Conservation (phyloP, 2,329 filamentous ascomycete genomes). For the Apiospora kogelbergensis region DNA sequence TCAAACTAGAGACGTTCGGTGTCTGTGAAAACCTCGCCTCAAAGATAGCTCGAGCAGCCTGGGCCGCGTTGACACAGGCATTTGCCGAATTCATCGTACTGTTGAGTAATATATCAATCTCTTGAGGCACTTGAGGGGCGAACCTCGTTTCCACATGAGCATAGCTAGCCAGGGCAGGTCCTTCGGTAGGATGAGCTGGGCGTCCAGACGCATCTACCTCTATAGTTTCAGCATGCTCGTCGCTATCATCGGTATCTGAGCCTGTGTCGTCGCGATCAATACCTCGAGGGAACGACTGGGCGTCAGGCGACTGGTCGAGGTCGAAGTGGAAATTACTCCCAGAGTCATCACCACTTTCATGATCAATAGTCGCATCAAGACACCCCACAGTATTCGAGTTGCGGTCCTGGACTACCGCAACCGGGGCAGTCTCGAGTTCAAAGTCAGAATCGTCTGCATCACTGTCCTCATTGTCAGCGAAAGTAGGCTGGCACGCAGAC, state of each 20-base stretch:
- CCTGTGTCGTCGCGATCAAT: background rate
- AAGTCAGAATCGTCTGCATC: background rate
- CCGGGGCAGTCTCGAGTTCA: background rate
- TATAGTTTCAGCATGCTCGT: background rate
- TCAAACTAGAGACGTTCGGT: background rate
- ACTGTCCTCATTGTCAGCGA: background rate
- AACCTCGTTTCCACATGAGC: background rate
- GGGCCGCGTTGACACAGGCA: background rate
- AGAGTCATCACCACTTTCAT: background rate
- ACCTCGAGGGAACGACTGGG: background rate
- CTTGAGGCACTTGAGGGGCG: background rate
- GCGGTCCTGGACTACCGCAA: background rate
- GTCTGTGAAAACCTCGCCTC: background rate
- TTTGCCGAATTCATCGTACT: background rate
- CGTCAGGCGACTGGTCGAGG: background rate
- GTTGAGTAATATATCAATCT: background rate
- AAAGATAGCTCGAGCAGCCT: background rate
- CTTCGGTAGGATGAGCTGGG: background rate
- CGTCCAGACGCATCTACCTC: background rate
- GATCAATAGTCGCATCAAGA: background rate
- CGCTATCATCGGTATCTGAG: background rate
- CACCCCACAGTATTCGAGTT: background rate
- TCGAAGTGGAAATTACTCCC: background rate
- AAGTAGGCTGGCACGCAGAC: background rate
- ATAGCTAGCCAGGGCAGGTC: background rate